phyloP scores from a whole-genome alignment of 139 green algal genomes.

The Volvox reticuliferus region DNA sequence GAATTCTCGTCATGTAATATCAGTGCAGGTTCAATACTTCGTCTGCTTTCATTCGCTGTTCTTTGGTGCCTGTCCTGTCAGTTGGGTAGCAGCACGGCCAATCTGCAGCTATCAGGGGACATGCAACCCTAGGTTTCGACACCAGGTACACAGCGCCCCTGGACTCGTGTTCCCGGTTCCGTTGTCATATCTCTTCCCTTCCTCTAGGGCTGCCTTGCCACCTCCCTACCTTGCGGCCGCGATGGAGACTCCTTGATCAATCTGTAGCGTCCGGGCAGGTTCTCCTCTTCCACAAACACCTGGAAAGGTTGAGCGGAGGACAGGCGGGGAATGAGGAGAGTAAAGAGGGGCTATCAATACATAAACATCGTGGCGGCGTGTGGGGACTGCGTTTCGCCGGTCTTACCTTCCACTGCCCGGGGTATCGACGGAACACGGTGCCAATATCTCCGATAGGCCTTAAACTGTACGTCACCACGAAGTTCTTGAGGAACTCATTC shows the following conservation, averaged over 20 bases:
- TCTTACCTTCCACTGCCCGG: constrained; percentile 83
- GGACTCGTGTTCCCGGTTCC: too few species aligned
- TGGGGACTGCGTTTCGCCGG: neutral
- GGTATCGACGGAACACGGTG: constrained; percentile 86
- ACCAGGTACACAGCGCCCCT: too few species aligned
- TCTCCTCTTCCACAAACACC: constrained; percentile 76
- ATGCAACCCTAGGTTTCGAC: too few species aligned
- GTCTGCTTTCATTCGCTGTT: too few species aligned
- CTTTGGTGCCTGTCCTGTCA: too few species aligned
- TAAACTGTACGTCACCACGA: constrained; percentile 91
- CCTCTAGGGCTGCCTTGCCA: too few species aligned
- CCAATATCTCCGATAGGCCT: constrained; percentile 84
- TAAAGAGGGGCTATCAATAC: neutral
- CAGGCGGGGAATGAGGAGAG: neutral
- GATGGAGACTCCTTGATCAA: constrained; percentile 52
- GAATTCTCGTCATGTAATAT: too few species aligned
- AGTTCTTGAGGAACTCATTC: constrained; percentile 84
- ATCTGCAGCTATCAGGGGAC: too few species aligned
- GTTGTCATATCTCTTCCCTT: neutral
- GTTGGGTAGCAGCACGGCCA: too few species aligned
- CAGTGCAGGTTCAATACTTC: too few species aligned
- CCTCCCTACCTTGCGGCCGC: constrained; percentile 47
- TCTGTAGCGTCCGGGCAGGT: constrained; percentile 61
- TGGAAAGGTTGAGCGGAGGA: constrained; percentile 48
- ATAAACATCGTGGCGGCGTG: neutral